Evolutionary conservation across 495 filamentous ascomycete genomes (phyloP).

Genomic region (Bombardia bombarda): DNA sequence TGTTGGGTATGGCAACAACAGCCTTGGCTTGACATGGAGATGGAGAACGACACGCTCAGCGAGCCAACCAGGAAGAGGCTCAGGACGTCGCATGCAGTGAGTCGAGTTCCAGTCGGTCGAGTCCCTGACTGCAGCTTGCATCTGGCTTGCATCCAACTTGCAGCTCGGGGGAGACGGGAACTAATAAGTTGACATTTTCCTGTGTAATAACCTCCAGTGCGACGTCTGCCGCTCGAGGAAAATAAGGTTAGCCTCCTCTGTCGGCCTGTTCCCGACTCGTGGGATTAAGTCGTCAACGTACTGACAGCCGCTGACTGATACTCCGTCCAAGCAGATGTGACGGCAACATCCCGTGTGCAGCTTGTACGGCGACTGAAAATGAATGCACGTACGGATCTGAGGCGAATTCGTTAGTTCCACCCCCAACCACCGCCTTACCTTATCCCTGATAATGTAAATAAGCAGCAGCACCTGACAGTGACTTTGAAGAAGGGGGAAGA

Average conservation of each 20-base stretch:
- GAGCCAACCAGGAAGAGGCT: conserved; percentile 18
- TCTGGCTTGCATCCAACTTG: no score
- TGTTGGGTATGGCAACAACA: conserved; percentile 1
- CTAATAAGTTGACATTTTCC: no score
- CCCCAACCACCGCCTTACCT: not conserved
- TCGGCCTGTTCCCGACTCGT: no score
- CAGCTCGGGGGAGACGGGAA: no score
- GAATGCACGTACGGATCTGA: conserved; percentile 26
- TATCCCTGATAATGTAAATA: not conserved
- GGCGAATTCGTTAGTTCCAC: conserved; percentile 15
- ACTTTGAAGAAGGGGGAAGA: conserved; percentile 21
- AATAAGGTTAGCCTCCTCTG: conserved; percentile 10
- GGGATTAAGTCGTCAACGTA: no score
- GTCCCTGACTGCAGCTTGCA: no score
- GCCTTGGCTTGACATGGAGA: not conserved
- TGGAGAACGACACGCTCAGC: conserved; percentile 6
- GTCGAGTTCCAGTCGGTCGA: conserved; percentile 4
- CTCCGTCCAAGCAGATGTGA: no score
- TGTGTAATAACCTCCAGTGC: conserved; percentile 5
- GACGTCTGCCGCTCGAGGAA: conserved; percentile 19
- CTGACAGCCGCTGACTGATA: no score
- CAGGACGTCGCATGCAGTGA: conserved; percentile 18
- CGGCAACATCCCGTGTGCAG: conserved; percentile 23
- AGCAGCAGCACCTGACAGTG: not conserved
- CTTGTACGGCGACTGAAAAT: conserved; percentile 18